Conservation (phyloP, 2,329 filamentous ascomycete genomes). For the Helotiales sp. region DNA sequence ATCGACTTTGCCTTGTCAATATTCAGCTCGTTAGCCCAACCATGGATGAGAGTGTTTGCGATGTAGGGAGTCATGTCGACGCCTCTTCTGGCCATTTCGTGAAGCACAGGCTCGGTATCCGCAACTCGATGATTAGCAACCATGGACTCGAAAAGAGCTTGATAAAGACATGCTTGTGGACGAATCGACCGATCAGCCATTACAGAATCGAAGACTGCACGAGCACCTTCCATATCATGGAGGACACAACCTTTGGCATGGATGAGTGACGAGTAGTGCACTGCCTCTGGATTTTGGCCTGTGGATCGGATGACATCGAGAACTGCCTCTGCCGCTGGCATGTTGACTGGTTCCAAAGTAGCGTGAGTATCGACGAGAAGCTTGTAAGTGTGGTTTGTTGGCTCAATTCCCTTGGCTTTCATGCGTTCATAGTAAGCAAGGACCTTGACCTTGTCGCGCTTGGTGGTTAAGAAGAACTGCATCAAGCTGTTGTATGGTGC, state of each 20-base stretch:
- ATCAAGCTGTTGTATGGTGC: constrained; percentile 99
- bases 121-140: constrained; percentile 88
- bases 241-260: constrained; percentile 94
- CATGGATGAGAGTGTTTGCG: constrained; percentile 96
- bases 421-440: constrained; percentile 94
- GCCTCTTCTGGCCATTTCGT: constrained; percentile 69
- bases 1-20: constrained; percentile 76
- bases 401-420: constrained; percentile 80
- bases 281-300: constrained; percentile 79
- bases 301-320: constrained; percentile 74
- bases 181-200: constrained; percentile 66
- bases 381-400: constrained; percentile 96
- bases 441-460: constrained; percentile 93
- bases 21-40: constrained; percentile 85
- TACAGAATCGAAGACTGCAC: constrained; percentile 78
- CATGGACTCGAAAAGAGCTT: constrained; percentile 95
- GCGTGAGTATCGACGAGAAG: constrained; percentile 94
- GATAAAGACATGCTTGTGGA: constrained; percentile 84
- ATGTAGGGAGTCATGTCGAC: constrained; percentile 96
- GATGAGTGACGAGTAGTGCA: constrained; percentile 94
- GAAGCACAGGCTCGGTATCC: constrained; percentile 72
- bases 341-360: constrained; percentile 87
- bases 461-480: constrained; percentile 98
- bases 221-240: constrained; percentile 85
- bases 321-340: constrained; percentile 82